phyloP scores from a whole-genome alignment of 345 rosid genomes.

The Lepidium sativum region DNA sequence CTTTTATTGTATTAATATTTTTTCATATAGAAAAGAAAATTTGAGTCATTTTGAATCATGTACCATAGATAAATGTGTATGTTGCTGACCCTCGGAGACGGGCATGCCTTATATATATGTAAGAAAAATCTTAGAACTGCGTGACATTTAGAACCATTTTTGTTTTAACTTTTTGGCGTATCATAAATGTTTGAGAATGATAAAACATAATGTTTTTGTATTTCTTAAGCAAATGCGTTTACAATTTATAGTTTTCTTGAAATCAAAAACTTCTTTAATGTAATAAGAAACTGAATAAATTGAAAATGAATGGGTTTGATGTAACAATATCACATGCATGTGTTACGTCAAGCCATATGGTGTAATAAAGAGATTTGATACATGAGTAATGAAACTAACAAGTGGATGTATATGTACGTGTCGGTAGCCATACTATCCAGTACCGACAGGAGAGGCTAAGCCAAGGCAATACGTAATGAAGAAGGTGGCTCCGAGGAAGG shows the following conservation, averaged over 20 bases:
- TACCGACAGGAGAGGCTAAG: slow-evolving; percentile 50
- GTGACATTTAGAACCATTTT: background rate
- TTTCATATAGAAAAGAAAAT: no score
- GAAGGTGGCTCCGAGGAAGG: slow-evolving; percentile 66
- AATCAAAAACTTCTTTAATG: no score
- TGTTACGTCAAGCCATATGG: background rate
- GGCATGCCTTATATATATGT: no score
- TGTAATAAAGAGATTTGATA: background rate
- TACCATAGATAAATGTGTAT: no score
- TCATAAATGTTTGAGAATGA: no score
- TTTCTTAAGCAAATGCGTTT: background rate
- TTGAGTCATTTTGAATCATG: no score
- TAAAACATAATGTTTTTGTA: background rate
- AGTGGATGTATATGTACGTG: background rate
- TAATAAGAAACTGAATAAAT: background rate
- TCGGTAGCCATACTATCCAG: slow-evolving; percentile 74
- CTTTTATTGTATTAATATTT: no score
- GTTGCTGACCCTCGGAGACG: no score
- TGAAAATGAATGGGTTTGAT: background rate
- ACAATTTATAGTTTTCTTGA: background rate
- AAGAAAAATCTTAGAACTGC: background rate
- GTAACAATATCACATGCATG: no score
- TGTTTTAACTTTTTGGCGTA: no score
- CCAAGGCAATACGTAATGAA: slow-evolving; percentile 81
- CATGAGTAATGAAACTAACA: background rate